Conservation (phyloP, 2,329 filamentous ascomycete species). For the Aureobasidium sp. region DNA sequence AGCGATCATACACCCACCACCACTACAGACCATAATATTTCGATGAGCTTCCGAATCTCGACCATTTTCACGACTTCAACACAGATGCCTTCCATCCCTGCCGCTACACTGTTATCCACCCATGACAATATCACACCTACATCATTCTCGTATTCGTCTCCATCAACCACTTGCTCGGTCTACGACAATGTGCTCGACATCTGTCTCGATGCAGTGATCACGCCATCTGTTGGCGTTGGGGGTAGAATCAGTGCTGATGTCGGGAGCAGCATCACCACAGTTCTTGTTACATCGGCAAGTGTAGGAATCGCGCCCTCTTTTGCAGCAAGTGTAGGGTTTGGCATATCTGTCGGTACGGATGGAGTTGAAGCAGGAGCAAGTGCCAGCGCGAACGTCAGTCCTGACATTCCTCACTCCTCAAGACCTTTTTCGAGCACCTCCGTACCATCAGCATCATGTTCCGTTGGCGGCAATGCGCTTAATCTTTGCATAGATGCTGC, state of each 20-base stretch:
- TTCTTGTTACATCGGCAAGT: neutral
- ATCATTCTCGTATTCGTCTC: neutral
- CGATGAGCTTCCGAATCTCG: neutral
- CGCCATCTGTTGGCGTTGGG: neutral
- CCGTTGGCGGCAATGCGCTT: neutral
- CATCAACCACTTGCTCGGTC: neutral
- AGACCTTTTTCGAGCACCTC: neutral
- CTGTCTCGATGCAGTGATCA: neutral
- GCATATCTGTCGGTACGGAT: neutral
- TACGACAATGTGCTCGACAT: neutral
- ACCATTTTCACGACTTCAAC: neutral
- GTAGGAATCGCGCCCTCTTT: neutral
- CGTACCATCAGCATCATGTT: neutral
- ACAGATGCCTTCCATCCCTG: neutral
- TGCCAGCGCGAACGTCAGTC: neutral
- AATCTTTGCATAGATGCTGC: neutral
- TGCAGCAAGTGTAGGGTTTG: neutral
- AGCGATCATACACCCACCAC: neutral
- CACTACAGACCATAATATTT: no score
- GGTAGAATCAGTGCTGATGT: neutral
- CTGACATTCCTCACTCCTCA: neutral
- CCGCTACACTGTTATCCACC: neutral
- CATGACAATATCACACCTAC: neutral
- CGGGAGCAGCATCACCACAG: neutral
- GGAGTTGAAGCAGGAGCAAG: neutral